Base-by-base conservation (phyloP, 2,329 filamentous ascomycete species). In the Phyllosticta capitalensis region DNA sequence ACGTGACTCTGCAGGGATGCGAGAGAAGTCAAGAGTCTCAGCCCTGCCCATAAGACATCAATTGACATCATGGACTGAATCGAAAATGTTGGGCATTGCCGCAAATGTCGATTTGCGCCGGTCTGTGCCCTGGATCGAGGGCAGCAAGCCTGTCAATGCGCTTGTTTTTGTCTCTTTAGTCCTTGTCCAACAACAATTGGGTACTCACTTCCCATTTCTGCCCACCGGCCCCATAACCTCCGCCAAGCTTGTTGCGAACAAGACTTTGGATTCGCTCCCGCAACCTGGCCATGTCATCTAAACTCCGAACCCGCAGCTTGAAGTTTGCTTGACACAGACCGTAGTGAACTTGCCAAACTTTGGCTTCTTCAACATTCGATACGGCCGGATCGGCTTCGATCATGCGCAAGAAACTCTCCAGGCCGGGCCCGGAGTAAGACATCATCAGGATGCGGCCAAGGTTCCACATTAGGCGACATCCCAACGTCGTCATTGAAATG, bases 271-370 rank as follows among this genome's bases (percentile, higher is more conserved):
- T 83, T 52, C 89, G 85, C 63, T 88, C 86, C 61, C 92, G 83
- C 64, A 97, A 74, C 67, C 87, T 87, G 61, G 81, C 80, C 61
- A 95, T 76, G 5, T 86, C 82, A 14, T 87, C 83, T 62, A 75
- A 67, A 4, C 86, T 87, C 63, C 75, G 71, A 24, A 96, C 83
- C 61, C 86, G 82, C 20, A 99, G 74, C 72, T 90, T 95, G 65
- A 99, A 73, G 70, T 95, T 96, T 9, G 94, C 94, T 88, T 97
- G 95, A 69, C 91, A 95, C 49, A 97, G 79, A 1, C 92, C 92
- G 71, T 97, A 96, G 74, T 99, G 94, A 14, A 96, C 94, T 76
- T 99, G 94, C 94, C 94, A 99, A 73, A 99, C 96, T 69, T 91
- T 86, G 1, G 92, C 92, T 68, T 96, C 92, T 61, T 96, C 90